Percentiles rank a stretch among this genome's conserved stretches.
Conservation (phyloP, 1,284 basidiomycete species). For the Exobasidium cylindrosporum region DNA sequence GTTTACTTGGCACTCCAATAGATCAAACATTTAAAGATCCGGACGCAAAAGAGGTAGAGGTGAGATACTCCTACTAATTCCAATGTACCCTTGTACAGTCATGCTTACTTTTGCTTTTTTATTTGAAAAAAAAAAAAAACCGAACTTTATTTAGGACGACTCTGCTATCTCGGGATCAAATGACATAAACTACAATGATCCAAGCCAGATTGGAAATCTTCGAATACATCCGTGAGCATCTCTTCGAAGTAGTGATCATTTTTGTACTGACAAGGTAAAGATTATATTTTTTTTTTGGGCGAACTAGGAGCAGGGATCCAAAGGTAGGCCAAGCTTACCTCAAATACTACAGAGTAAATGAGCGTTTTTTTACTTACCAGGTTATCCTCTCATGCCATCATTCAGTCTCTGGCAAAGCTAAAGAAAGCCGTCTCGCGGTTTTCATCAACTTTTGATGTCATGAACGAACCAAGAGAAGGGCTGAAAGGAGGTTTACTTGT, state of each 20-base stretch:
- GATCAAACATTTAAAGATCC: conserved; percentile 64
- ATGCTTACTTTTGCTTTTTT: too few species aligned
- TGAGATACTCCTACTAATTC: neutral
- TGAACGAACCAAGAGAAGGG: conserved; percentile 32
- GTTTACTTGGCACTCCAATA: conserved; percentile 41
- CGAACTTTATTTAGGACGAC: neutral
- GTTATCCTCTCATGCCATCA: conserved; percentile 1
- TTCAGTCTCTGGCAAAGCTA: conserved; percentile 27
- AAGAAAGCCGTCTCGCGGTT: conserved; percentile 36
- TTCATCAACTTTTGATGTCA: conserved; percentile 33
- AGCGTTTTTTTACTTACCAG: too few species aligned
- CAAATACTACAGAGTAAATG: too few species aligned
- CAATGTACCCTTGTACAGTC: too few species aligned
- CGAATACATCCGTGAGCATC: neutral
- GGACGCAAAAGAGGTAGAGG: conserved; percentile 44
- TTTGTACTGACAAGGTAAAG: too few species aligned
- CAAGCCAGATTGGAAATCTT: neutral
- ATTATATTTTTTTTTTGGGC: too few species aligned
- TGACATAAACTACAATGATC: conserved; percentile 5
- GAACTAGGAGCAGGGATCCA: neutral
- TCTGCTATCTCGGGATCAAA: neutral
- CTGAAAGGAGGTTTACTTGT: conserved; percentile 69
- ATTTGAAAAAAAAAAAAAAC: too few species aligned
- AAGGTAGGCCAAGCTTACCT: neutral
- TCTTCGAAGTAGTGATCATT: too few species aligned